Conservation (phyloP, 192 early-diverging fungal species). For the Piromyces finnis region DNA sequence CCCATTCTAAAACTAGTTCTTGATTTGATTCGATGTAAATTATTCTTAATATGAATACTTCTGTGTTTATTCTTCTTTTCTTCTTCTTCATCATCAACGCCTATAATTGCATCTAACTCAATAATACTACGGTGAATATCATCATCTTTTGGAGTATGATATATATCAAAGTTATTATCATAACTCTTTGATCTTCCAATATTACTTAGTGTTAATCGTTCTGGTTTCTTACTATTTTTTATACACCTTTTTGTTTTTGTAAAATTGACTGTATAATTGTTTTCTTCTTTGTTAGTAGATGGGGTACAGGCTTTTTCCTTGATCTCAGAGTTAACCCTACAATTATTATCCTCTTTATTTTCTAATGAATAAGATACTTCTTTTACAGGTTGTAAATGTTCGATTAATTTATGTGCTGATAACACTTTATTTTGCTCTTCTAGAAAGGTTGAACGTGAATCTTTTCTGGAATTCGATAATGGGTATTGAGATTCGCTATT, state of each 20-base stretch:
- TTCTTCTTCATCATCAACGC: neutral
- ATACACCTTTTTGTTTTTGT: no score
- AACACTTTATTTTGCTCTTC: no score
- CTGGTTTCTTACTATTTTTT: neutral
- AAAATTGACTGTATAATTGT: no score
- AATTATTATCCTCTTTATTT: no score
- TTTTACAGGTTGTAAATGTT: no score
- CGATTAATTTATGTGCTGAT: no score
- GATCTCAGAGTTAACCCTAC: no score
- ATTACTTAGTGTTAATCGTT: neutral
- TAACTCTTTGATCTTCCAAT: neutral
- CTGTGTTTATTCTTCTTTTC: neutral
- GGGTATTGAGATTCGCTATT: neutral
- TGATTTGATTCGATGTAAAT: neutral
- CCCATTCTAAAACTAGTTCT: neutral
- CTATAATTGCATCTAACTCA: neutral
- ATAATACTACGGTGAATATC: neutral
- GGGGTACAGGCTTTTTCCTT: no score
- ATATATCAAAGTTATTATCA: neutral
- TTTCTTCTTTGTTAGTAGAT: no score
- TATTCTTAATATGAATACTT: neutral
- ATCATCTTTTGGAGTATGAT: neutral
- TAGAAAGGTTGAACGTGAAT: no score
- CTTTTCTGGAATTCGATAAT: no score
- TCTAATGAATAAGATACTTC: no score